Evolutionary conservation across 306 rosid species (phyloP).

Genomic region (Prinsepia uniflora): DNA sequence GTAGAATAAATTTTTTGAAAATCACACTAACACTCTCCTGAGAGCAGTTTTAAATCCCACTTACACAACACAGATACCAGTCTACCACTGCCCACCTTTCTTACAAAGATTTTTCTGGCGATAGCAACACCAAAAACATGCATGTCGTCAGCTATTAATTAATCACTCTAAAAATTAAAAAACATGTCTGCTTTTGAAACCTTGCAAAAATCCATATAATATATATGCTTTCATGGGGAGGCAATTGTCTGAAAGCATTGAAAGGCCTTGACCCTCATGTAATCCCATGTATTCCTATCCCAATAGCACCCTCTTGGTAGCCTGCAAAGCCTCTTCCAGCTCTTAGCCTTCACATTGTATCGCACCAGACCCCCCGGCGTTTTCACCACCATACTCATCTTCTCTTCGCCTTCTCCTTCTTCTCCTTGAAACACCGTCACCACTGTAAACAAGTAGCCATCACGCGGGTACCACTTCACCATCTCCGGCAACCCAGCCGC

Average conservation of each 20-base stretch:
- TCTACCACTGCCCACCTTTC: no score
- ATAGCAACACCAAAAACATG: no score
- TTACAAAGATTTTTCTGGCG: no score
- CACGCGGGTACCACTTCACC: no score
- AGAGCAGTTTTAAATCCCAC: no score
- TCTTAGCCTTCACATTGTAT: slow-evolving; percentile 15
- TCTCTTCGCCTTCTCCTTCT: slow-evolving; percentile 18
- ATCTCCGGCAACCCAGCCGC: slow-evolving; percentile 5
- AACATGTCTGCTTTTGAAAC: no score
- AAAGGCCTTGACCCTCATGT: background rate
- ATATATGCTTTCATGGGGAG: background rate
- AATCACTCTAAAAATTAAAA: no score
- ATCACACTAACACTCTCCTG: no score
- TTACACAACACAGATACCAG: no score
- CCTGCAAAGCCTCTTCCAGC: background rate
- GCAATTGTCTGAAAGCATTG: background rate
- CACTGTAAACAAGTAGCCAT: background rate
- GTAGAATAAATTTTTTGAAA: no score
- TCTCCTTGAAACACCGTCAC: background rate
- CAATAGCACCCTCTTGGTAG: background rate
- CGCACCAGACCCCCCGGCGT: slow-evolving; percentile 18
- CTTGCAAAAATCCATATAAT: no score
- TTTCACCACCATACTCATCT: slow-evolving; percentile 16
- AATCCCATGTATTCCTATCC: background rate
- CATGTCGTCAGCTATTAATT: no score